Evolutionary conservation across 1,284 basidiomycete species (phyloP), one percentile per base, ranked within the genome.

Genomic region (Microbotryum scabiosae): DNA sequence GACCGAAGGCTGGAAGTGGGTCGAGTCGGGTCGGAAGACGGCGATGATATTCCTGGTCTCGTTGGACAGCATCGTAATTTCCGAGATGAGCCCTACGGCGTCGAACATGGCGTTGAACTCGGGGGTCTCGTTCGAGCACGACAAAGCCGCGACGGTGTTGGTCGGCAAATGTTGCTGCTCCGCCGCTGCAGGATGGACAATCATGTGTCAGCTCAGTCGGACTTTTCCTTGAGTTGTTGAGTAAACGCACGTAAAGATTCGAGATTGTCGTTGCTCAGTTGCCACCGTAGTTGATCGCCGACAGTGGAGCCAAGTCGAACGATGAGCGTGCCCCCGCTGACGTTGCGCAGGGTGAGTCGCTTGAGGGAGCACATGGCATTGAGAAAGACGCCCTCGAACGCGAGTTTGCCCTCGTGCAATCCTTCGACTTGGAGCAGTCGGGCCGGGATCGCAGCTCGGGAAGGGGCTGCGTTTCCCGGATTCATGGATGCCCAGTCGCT

Each of bases 41-140:
- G 41, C 52, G 48, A 60, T 53, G 46, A 60, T 44, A 46, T 54
- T 32, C 46, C 45, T 30, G 21, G 52, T 45, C 26, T 54, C 58
- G 45, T 44, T 25, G 3, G 52, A 45, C 14, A 21, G n/a, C 9
- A 60, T n/a, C 25, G 58, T 55, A 20, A 60, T 36, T 43, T 60
- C 45, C 21, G 52, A 54, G 21, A 60, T 36, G 47, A 60, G 53
- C 4, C 58, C 58, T 16, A 60, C 46, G n/a, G 58, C 12, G 32
- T 60, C 58, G 21, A 60, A 60, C 9, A 60, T 26, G 28, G 58
- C 58, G 25, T 60, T 60, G 20, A 36, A 44, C 32, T 60, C 52
- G 25, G 48, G 50, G 7, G 54, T 14, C 18, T 55, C 52, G 21
- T 21, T n/a, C n/a, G 49, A 36, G 5, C 36, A 32, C 8, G 47